A percentile compares a stretch with the other conserved stretches of the same genome.
phyloP scores from a whole-genome alignment of 345 rosid genomes.

The Anastatica hierochuntica region DNA sequence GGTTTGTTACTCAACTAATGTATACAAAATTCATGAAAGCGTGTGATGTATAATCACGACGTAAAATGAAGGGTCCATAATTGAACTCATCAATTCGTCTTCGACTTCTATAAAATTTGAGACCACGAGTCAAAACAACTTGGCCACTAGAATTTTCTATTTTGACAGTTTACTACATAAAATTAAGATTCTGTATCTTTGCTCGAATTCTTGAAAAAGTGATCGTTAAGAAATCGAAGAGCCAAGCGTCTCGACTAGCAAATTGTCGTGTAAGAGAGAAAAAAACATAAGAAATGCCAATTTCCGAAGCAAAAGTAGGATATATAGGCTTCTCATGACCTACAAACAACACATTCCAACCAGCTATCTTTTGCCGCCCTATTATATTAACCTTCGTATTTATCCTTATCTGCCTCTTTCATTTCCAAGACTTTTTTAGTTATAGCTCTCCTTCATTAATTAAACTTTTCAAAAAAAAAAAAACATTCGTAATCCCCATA shows the following conservation, averaged over 20 bases:
- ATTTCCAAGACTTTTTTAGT: slow-evolving; percentile 22
- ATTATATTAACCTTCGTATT: slow-evolving; percentile 18
- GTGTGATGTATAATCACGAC: too few species aligned
- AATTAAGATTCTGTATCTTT: slow-evolving; percentile 14
- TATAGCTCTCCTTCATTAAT: slow-evolving; percentile 6
- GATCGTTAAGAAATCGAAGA: slow-evolving; percentile 25
- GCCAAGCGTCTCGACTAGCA: slow-evolving; percentile 13
- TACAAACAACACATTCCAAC: slow-evolving; percentile 30
- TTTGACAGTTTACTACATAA: slow-evolving; percentile 22
- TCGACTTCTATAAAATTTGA: background rate
- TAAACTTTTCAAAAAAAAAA: background rate
- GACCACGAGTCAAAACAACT: slow-evolving; percentile 13
- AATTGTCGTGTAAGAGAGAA: slow-evolving; percentile 17
- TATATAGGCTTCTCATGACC: slow-evolving; percentile 23
- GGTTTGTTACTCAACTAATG: too few species aligned
- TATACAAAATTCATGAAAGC: too few species aligned
- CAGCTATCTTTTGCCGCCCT: slow-evolving; percentile 33
- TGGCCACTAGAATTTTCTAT: slow-evolving; percentile 23
- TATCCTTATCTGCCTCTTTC: slow-evolving; percentile 29
- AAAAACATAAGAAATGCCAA: slow-evolving; percentile 5
- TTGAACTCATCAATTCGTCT: slow-evolving; percentile 6
- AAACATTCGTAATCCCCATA: slow-evolving; percentile 18
- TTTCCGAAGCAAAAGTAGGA: slow-evolving; percentile 28
- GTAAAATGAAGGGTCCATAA: background rate
- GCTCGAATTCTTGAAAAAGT: slow-evolving; percentile 2